Conservation (phyloP, 331 rosid genomes). For the Rhamnella rubrinervis region DNA sequence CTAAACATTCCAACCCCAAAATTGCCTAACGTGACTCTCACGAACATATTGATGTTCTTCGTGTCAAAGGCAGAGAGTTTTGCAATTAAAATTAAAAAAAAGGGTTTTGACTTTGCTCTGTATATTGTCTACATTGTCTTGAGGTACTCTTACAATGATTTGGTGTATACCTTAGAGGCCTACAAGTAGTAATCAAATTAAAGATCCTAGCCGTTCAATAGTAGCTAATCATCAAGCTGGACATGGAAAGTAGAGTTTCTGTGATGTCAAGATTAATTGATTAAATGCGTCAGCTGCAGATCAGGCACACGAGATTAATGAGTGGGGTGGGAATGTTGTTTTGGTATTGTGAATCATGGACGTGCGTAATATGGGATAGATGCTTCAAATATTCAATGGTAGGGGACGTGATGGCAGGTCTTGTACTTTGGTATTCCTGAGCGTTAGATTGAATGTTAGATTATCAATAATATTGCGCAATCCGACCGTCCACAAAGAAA, state of each 20-base stretch:
- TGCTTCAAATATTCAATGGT: constrained; percentile 10
- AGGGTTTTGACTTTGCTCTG: too few relatives aligned
- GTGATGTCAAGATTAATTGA: too few relatives aligned
- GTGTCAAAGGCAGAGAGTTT: constrained; percentile 27
- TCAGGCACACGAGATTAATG: too few relatives aligned
- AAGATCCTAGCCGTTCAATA: constrained; percentile 1
- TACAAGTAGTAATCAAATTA: not conserved
- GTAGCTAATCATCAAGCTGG: too few relatives aligned
- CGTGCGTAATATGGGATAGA: not conserved
- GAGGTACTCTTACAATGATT: not conserved
- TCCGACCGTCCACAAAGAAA: too few relatives aligned
- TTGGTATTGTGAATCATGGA: too few relatives aligned
- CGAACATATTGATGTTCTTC: constrained; percentile 28
- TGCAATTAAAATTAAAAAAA: not conserved
- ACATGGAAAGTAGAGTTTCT: too few relatives aligned
- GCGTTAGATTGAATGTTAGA: not conserved
- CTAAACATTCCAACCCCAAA: not conserved
- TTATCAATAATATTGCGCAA: too few relatives aligned
- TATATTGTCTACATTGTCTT: too few relatives aligned
- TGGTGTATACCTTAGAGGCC: not conserved
- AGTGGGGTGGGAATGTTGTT: too few relatives aligned
- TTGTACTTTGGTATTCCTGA: not conserved
- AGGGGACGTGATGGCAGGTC: constrained; percentile 51
- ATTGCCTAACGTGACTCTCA: constrained; percentile 54
- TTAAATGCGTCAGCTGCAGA: too few relatives aligned